Conservation (phyloP, 2,329 filamentous ascomycete species). For the Aureobasidium sp. region DNA sequence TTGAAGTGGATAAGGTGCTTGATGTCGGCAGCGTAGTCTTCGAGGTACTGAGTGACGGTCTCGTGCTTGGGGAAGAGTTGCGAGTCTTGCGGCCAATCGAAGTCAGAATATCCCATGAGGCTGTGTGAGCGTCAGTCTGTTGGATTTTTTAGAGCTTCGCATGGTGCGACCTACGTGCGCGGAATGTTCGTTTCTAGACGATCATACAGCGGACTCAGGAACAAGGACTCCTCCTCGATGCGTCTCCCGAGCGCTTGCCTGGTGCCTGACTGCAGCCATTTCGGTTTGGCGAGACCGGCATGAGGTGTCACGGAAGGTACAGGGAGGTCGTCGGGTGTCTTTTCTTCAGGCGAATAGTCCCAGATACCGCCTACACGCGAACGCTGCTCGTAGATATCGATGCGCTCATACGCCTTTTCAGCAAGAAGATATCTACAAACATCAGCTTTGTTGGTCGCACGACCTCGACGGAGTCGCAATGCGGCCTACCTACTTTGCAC, state of each 20-base stretch:
- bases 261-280: conserved; percentile 35
- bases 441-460: conserved; percentile 3
- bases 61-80: conserved; percentile 69
- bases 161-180: conserved; percentile 42
- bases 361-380: conserved; percentile 72
- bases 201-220: conserved; percentile 79
- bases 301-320: conserved; percentile 63
- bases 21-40: conserved; percentile 63
- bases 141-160: conserved; percentile 68
- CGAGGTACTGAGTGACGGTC: conserved; percentile 65
- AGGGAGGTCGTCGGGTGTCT: conserved; percentile 36
- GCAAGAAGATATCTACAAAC: conserved; percentile 58
- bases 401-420: conserved; percentile 60
- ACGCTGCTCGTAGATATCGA: conserved; percentile 79
- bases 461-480: not conserved
- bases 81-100: conserved; percentile 43
- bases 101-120: conserved; percentile 74
- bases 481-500: conserved; percentile 54
- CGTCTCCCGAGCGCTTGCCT: conserved; percentile 15
- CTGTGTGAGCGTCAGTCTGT: conserved; percentile 75
- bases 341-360: conserved; percentile 58
- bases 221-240: conserved; percentile 46
- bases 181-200: conserved; percentile 82
- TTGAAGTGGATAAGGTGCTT: conserved; percentile 61
- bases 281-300: conserved; percentile 56